Base-by-base conservation (phyloP, 2,329 filamentous ascomycete species). In the Epichloe sp. region DNA sequence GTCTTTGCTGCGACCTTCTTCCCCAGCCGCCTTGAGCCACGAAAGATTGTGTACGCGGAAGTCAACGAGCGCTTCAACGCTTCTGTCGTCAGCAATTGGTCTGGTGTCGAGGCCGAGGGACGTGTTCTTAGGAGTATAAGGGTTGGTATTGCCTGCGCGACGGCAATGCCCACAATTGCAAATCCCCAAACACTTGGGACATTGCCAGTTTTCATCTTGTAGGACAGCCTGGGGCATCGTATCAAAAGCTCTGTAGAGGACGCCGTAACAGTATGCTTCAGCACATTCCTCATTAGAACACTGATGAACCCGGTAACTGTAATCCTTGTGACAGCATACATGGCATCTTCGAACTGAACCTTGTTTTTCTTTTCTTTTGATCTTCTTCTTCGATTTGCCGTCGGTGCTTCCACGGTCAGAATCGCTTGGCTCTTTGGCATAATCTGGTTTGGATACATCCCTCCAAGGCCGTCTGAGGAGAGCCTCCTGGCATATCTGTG, bases 401-500 rank as follows among this genome's bases (percentile, higher is more conserved):
- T 76, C 75, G 37, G 85, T 77, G 14, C 86, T 83, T 53, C 83
- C 78, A 4, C 80, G 65, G 49, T 78, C 76, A 1, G 72, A 72
- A 44, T 73, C 69, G 36, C 68, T 69, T 6, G 69, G 76, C 57
- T 64, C 77, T 65, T 63, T 76, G 62, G 64, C 67, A 3, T 62
- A 61, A 19, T 69, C 67, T 3, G 79, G 76, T 57, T 86, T 85
- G 8, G 79, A 85, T 47, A 89, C 82, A 60, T 96, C 88, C 19
- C 85, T 84, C 75, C 84, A 96, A 0, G 91, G 90, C 36, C 93
- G 79, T 49, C 78, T 71, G 55, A 79, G 81, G 15, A 97, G 71
- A 59, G 95, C 88, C 57, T 94, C 86, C 64, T 96, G 91, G 64
- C 90, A 97, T n/a, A 97, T 83, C 59, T 96, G 85, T 5, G 91